Conservation (phyloP, 805 yeast genomes). For the Candida loeiensis region DNA sequence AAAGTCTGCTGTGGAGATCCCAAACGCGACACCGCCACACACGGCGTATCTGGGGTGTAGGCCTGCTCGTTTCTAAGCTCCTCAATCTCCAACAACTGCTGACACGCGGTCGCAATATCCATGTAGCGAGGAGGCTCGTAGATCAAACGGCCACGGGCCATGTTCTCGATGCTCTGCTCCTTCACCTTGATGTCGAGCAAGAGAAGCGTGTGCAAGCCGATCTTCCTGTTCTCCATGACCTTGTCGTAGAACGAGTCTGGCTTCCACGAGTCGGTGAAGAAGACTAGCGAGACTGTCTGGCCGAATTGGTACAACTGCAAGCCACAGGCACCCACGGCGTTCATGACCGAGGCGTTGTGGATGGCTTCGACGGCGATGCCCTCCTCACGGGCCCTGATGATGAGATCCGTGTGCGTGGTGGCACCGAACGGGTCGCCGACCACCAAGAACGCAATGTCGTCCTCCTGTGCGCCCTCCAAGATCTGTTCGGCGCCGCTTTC, state of each 20-base stretch:
- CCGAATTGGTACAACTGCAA: conserved; percentile 93
- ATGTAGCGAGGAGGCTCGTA: conserved; percentile 97
- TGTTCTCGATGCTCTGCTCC: conserved; percentile 91
- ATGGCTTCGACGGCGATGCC: conserved; percentile 75
- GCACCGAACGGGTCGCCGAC: conserved; percentile 99
- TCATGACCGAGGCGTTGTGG: conserved; percentile 97
- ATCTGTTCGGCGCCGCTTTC: conserved; percentile 86
- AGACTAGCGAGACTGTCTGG: conserved; percentile 94
- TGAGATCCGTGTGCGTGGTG: conserved; percentile 93
- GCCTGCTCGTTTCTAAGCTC: conserved; percentile 71
- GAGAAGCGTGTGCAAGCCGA: conserved; percentile 88
- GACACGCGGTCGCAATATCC: conserved; percentile 86
- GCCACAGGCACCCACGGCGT: conserved; percentile 98
- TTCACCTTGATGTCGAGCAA: conserved; percentile 92
- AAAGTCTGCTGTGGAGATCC: conserved; percentile 83
- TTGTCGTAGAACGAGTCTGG: conserved; percentile 94
- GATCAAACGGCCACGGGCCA: conserved; percentile 87
- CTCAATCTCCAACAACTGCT: conserved; percentile 85
- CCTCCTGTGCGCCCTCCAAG: conserved; percentile 67
- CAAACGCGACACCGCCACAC: conserved; percentile 86
- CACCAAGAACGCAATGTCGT: conserved; percentile 89
- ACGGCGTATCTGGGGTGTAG: conserved; percentile 84
- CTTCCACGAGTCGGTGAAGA: conserved; percentile 92
- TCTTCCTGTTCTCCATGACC: conserved; percentile 79
- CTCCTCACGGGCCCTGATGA: conserved; percentile 84